Base-by-base conservation (phyloP, 768 basidiomycete species). In the Suillus occidentalis region DNA sequence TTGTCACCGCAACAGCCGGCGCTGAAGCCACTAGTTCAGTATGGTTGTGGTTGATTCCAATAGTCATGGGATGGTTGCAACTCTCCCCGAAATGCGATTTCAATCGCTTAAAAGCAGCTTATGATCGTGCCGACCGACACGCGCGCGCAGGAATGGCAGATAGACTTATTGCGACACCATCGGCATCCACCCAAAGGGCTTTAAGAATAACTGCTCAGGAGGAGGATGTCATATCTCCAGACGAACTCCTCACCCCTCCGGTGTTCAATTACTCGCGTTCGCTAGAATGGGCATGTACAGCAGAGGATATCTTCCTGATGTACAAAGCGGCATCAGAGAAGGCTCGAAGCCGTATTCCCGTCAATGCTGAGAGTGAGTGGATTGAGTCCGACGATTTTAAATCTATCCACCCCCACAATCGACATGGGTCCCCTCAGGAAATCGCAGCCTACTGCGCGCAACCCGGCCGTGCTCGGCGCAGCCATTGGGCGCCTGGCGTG, bases 41-140 rank as follows among this genome's bases (percentile, higher is more conserved):
- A 9, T 81, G 77, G 77, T 55, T 80, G 8, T 81, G 78, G 77
- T 72, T 80, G 31, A 59, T 80, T 7, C 72, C 78, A 0, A 60
- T 79, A 14, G 72, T 77, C 25, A 66, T 74, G 22, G 75, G 77
- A 12, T 79, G 78, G 75, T 65, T 79, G 1, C 28, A 28, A 28
- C 28, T 28, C 28, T 28, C 28, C 28, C 28, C 28, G 28, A 28
- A 28, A 28, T 28, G 75, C 64, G 75, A 79, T 64, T 69, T 67
- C 2, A 63, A 61, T 12, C 71, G 74, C 66, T 78, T n/a, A 47
- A 58, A 47, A 62, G 60, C n/a, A 76, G 78, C 7, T 43, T 79
- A 1, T 58, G 66, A 4, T 55, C 69, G 34, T 37, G 77, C 78
- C 18, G 77, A 80, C 66, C 57, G 65, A 52, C 16, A 52, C 7